A percentile compares a stretch with the other conserved stretches of the same genome.
These are phyloP conservation scores for Candida sanyaensis DNA, from an alignment of 1,139 yeast genomes.

Conservation along the genomic window DNA sequence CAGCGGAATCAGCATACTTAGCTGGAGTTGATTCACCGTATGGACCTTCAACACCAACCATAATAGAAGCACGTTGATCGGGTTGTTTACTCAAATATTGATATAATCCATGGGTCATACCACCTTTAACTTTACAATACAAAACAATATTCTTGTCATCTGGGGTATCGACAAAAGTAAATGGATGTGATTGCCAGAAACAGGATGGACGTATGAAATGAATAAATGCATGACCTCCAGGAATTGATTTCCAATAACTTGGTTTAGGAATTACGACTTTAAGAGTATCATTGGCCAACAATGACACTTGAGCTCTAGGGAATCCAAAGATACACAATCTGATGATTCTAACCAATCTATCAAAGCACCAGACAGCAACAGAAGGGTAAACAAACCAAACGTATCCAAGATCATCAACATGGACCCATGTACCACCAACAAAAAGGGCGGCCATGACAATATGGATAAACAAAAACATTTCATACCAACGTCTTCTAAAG, in stretches of 20 bases:
- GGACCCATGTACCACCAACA: slow-evolving; percentile 46
- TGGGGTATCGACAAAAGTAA: slow-evolving; percentile 31
- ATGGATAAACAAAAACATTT: slow-evolving; percentile 41
- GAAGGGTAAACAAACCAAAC: slow-evolving; percentile 39
- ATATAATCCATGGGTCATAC: slow-evolving; percentile 36
- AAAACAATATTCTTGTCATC: slow-evolving; percentile 25
- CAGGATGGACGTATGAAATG: slow-evolving; percentile 40
- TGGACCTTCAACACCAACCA: slow-evolving; percentile 45
- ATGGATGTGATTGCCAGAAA: slow-evolving; percentile 49
- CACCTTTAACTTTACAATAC: slow-evolving; percentile 38
- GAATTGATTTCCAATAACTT: slow-evolving; percentile 39
- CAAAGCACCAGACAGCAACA: slow-evolving; percentile 46
- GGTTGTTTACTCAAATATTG: slow-evolving; percentile 31
- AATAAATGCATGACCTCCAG: slow-evolving; percentile 56
- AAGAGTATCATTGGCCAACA: slow-evolving; percentile 41
- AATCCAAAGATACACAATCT: slow-evolving; percentile 39
- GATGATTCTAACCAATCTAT: slow-evolving; percentile 37
- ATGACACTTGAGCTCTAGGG: slow-evolving; percentile 34
- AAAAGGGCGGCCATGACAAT: slow-evolving; percentile 43
- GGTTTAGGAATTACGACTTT: slow-evolving; percentile 45
- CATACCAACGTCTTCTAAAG: slow-evolving; percentile 47
- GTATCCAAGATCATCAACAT: slow-evolving; percentile 42
- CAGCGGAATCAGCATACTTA: slow-evolving; percentile 31
- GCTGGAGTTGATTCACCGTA: slow-evolving; percentile 37
- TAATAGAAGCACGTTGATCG: slow-evolving; percentile 24